Conservation (phyloP, 441 rosid species). For the Bruguiera hainesii region DNA sequence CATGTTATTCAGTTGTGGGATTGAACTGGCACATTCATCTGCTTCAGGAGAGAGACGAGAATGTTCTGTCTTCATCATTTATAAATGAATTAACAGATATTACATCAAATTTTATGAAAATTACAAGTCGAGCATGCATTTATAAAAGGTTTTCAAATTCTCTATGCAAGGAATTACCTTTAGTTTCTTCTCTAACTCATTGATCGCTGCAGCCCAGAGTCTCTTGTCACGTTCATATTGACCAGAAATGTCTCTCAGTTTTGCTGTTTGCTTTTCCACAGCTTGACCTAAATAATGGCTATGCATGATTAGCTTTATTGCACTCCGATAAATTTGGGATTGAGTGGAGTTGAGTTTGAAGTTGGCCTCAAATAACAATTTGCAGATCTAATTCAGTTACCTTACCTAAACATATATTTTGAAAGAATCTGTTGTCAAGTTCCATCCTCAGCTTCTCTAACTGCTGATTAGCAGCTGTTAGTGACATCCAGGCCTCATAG, state of each 20-base stretch:
- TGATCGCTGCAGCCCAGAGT: conserved; percentile 43
- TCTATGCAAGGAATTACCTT: conserved; percentile 36
- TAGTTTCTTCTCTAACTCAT: conserved; percentile 44
- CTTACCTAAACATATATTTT: conserved; percentile 63
- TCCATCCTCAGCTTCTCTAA: conserved; percentile 74
- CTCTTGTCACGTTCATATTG: conserved; percentile 48
- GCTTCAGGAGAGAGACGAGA: conserved; percentile 61
- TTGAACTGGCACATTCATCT: conserved; percentile 57
- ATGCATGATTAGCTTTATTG: too few relatives aligned
- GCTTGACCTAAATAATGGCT: conserved; percentile 41
- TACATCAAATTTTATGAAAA: conserved; percentile 4
- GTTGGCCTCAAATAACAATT: background rate
- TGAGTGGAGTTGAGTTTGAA: background rate
- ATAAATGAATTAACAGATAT: conserved; percentile 8
- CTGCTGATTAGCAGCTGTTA: conserved; percentile 64
- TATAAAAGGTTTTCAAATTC: background rate
- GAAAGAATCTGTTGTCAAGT: conserved; percentile 56
- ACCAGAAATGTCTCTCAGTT: conserved; percentile 43
- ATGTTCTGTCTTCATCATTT: conserved; percentile 76
- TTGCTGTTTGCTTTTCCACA: conserved; percentile 47
- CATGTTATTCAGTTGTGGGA: conserved; percentile 65
- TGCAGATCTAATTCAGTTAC: background rate
- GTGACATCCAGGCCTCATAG: conserved; percentile 91
- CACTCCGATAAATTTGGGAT: background rate
- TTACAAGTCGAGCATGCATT: conserved; percentile 9